phyloP scores from a whole-genome alignment of 1,284 basidiomycete genomes.

The Vanrija sp. region DNA sequence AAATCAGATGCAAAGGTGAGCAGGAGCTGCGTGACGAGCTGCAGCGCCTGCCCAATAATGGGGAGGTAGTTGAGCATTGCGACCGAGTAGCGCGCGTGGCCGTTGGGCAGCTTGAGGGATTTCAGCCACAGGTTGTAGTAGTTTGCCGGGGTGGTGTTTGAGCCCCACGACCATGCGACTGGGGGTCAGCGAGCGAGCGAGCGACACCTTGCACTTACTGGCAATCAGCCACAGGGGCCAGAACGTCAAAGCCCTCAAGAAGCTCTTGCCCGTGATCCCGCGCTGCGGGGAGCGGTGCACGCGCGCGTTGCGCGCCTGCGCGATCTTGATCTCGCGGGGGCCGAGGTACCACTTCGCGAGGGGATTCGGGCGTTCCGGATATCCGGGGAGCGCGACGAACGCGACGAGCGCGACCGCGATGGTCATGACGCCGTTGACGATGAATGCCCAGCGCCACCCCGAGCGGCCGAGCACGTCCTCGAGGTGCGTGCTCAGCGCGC shows the following conservation, averaged over 20 bases:
- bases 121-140: constrained; percentile 35
- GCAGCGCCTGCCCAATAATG: constrained; percentile 7
- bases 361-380: constrained; percentile 19
- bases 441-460: constrained; percentile 24
- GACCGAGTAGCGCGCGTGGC: constrained; percentile 14
- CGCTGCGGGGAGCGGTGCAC: constrained; percentile 18
- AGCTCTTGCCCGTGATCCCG: constrained; percentile 11
- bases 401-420: constrained; percentile 11
- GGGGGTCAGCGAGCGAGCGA: constrained; percentile 1
- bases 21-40: constrained; percentile 1
- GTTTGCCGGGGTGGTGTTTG: constrained; percentile 13
- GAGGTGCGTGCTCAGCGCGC: constrained; percentile 21
- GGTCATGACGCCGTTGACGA: constrained; percentile 13
- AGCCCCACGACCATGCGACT: constrained; percentile 14
- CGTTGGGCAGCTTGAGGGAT: constrained; percentile 20
- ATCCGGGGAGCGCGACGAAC: constrained; percentile 6
- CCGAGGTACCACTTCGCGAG: constrained; percentile 20
- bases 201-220: background rate
- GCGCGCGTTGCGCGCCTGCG: constrained; percentile 12
- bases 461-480: constrained; percentile 6
- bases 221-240: constrained; percentile 18
- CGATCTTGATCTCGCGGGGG: constrained; percentile 17
- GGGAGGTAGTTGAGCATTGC: constrained; percentile 12
- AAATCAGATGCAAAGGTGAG: constrained; percentile 7
- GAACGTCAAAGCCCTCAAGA: constrained; percentile 11